Percentiles rank a stretch among this genome's conserved stretches.
phyloP scores from a whole-genome alignment of 345 rosid genomes.

The Populus tremula region DNA sequence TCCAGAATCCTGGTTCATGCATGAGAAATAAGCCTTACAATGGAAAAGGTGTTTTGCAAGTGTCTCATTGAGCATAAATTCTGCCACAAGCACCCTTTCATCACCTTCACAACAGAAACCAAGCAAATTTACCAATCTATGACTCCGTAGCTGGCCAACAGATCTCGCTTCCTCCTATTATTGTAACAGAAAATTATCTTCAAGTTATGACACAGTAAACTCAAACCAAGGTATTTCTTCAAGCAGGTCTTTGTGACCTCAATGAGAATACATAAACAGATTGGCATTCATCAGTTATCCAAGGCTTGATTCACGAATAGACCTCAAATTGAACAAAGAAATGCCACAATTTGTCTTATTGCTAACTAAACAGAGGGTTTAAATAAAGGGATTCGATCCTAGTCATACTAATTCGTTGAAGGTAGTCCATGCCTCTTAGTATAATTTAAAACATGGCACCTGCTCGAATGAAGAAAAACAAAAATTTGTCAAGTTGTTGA shows the following conservation, averaged over 20 bases:
- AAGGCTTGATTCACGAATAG: background rate
- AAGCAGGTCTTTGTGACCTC: background rate
- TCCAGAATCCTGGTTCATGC: background rate
- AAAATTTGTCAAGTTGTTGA: background rate
- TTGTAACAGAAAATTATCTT: slow-evolving; percentile 3
- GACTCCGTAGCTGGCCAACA: slow-evolving; percentile 76
- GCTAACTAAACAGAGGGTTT: background rate
- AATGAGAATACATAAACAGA: background rate
- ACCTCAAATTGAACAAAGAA: background rate
- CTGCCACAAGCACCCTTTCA: slow-evolving; percentile 91
- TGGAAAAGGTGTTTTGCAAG: slow-evolving; percentile 95
- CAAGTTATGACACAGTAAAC: background rate
- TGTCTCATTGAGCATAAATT: slow-evolving; percentile 85
- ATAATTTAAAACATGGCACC: background rate
- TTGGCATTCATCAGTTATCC: background rate
- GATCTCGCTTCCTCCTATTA: slow-evolving; percentile 84
- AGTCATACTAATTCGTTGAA: background rate
- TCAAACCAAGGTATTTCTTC: background rate
- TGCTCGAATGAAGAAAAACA: background rate
- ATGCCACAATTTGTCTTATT: background rate
- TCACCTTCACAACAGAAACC: slow-evolving; percentile 89
- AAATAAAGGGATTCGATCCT: background rate
- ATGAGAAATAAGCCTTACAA: slow-evolving; percentile 45
- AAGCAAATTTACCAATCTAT: slow-evolving; percentile 77
- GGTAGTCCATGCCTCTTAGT: background rate